Percentiles rank a stretch among this genome's conserved stretches.
These are phyloP conservation scores for Solanum lycopersicoides DNA, from an alignment of 257 asterid species.

Conservation along the genomic window DNA sequence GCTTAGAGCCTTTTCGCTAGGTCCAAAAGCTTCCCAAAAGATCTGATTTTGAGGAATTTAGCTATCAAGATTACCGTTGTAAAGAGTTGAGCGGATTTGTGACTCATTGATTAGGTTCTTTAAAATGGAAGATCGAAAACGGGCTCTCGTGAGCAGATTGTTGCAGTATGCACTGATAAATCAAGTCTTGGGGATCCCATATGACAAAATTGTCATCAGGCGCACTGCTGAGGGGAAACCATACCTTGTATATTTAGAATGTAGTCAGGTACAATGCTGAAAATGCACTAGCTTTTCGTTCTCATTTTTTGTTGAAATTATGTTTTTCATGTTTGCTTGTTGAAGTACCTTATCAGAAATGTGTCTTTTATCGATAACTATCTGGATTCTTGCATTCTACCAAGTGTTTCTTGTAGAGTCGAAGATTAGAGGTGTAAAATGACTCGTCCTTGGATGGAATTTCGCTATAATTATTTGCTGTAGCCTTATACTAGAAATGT, in stretches of 20 bases:
- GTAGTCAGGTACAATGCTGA: neutral
- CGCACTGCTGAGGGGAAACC: slow-evolving; percentile 79
- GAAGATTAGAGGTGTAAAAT: neutral
- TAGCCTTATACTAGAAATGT: neutral
- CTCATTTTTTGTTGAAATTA: neutral
- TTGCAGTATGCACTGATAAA: slow-evolving; percentile 68
- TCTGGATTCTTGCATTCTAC: neutral
- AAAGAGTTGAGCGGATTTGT: neutral
- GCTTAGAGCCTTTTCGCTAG: too few relatives aligned
- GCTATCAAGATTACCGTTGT: neutral
- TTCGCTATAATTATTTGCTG: neutral
- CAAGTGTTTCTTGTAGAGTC: neutral
- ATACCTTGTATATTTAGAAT: slow-evolving; percentile 30
- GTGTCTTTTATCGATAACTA: neutral
- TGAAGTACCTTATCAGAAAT: neutral
- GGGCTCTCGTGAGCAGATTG: slow-evolving; percentile 69
- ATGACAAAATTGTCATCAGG: slow-evolving; percentile 32
- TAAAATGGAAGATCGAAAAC: slow-evolving; percentile 51
- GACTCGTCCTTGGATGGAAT: neutral
- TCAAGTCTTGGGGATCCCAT: slow-evolving; percentile 47
- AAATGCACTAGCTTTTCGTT: neutral
- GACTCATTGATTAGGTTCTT: slow-evolving; percentile 39
- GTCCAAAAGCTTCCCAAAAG: too few relatives aligned
- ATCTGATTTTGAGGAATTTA: neutral
- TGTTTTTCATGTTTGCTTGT: neutral